Evolutionary conservation across 78 protist species (phyloP).

Genomic region (Paulinella micropora): DNA sequence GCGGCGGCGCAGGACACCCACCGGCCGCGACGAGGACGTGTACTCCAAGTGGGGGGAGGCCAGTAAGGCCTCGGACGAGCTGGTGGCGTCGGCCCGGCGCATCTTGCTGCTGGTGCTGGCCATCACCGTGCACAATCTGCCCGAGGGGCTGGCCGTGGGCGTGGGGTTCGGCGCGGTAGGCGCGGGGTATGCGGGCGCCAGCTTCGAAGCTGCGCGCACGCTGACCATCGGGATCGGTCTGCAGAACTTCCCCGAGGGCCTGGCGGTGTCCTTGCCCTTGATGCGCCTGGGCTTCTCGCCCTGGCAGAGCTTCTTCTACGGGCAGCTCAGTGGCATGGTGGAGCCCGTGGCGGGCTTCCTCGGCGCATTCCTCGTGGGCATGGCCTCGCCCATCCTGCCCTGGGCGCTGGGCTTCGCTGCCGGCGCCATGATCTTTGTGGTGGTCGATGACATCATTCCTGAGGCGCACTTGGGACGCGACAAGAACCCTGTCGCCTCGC

Average conservation of each 20-base stretch:
- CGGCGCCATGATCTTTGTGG: constrained; percentile 37
- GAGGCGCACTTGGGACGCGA: constrained; percentile 16
- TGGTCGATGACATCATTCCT: constrained; percentile 25
- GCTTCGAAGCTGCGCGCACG: neutral
- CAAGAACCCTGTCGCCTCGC: constrained; percentile 22
- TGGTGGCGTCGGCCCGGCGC: no score
- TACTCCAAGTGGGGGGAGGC: no score
- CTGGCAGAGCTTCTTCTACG: constrained; percentile 3
- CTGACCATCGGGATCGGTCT: constrained; percentile 39
- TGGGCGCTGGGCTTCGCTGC: constrained; percentile 37
- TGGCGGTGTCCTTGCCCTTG: constrained; percentile 12
- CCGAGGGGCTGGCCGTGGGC: constrained; percentile 42
- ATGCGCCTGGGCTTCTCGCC: neutral
- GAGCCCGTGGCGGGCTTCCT: constrained; percentile 23
- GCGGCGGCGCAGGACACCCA: no score
- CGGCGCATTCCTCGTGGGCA: neutral
- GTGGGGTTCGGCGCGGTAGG: no score
- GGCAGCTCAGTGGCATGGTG: constrained; percentile 33
- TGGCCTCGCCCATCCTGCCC: constrained; percentile 20
- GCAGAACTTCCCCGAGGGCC: constrained; percentile 39
- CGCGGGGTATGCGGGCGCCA: no score
- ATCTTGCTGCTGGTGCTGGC: constrained; percentile 26
- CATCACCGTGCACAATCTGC: constrained; percentile 36
- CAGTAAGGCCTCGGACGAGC: no score
- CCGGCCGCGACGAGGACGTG: no score